Base-by-base conservation (phyloP, 1,139 yeast genomes). In the Kodamaea suecica region DNA sequence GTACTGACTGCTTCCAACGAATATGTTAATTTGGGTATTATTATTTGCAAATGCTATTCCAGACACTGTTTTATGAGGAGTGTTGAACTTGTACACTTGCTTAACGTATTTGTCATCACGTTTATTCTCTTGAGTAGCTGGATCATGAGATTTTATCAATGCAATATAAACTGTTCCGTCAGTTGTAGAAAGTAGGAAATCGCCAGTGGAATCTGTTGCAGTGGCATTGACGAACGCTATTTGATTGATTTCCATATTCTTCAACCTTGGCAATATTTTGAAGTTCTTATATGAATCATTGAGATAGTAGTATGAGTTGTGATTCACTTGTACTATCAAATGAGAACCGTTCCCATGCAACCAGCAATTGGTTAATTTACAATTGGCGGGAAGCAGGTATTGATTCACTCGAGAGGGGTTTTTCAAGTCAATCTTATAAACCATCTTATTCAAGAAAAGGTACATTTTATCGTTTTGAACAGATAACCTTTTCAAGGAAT, bases 91-190 rank as follows among this genome's bases (percentile, higher is more conserved):
- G 39, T 52, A 61, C 1, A 61, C 59, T 16, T 48, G 52, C 36
- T 65, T 66, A 6, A 63, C 41, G 33, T 55, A 53, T 39, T 58
- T 65, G 37, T 69, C 73, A 40, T 66, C 73, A 26, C 66, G 55
- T 40, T 64, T 67, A 32, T 52, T 57, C 14, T 53, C 57, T 24
- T 53, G 56, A 4, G 49, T 35, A 13, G 42, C 37, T 3, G 44
- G 45, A 19, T 45, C 45, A 33, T 53, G 57, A 4, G 53, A 44
- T 33, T 63, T 65, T 8, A 67, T 41, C 13, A 45, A 42, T 2
- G 62, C 59, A 4, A 59, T 40, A 34, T 59, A 60, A 0, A 69
- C 31, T 3, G 48, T 31, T 5, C 67, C 63, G 9, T 65, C 70
- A 3, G 42, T 34, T 1, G 68, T 56, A 2, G 55, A 52, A n/a